Evolutionary conservation across 768 basidiomycete genomes (phyloP), one percentile per base, ranked within the genome.

Genomic region (Pleurotus djamor): DNA sequence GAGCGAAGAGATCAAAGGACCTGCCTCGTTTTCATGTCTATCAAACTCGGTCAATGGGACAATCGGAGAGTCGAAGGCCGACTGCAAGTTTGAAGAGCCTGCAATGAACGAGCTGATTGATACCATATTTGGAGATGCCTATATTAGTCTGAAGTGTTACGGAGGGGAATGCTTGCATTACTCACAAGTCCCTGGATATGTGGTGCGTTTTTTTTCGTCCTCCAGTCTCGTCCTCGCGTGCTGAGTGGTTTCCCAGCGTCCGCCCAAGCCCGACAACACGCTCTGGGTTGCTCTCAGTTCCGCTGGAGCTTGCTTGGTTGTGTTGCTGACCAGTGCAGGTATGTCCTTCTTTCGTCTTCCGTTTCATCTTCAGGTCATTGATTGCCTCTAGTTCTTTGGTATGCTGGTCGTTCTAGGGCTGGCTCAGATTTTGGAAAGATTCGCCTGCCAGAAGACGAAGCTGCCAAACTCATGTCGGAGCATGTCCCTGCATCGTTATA

Each of bases 101-200:
- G 94, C 91, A 0, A 98, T 99, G 97, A 97, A 99, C 67, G 80
- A 88, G 35, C 83, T 99, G 55, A 98, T 99, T 73, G 85, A 89
- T 67, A 87, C 89, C 61, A 88, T 99, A 65, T 98, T 99, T 64
- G 97, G 92, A 1, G 97, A 99, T 69, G 79, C 77, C 1, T 91
- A 87, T 68, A 99, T 99, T 68, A 90, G 93, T 2, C 79, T 98
- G 54, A 71, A 86, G 37, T 98, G 97, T 64, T 76, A 89, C 1
- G 87, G 92, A 4, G 96, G 97, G 17, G 97, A 98, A 74, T 98
- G 97, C 68, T 68, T 99, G 68, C 92, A 96, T 67, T 93, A 87
- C 65, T 92, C 91, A 0, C 91, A 94, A 71, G 95, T 98, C 5
- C 97, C 96, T 2, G 95, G 95, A n/a, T 97, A 94, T 65, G 76